A percentile compares a stretch with the other conserved stretches of the same genome.
These are phyloP conservation scores for Fusarium euwallaceae DNA, from an alignment of 2,329 filamentous ascomycete species.

Conservation along the genomic window DNA sequence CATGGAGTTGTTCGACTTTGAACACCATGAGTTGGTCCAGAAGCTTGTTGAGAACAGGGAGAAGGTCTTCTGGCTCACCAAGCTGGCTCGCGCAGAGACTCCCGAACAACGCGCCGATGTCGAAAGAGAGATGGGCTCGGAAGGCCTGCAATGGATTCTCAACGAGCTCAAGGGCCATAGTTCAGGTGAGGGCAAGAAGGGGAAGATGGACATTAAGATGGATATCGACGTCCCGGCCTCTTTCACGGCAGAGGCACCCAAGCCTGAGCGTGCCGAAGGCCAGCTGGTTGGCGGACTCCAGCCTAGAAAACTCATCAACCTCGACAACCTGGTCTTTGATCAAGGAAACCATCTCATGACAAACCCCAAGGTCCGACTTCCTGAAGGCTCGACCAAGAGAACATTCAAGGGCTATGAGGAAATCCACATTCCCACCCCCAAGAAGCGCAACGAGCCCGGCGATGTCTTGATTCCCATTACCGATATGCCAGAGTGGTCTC, in stretches of 20 bases:
- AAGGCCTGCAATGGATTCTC: constrained; percentile 87
- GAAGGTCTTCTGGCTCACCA: constrained; percentile 95
- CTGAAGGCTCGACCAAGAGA: constrained; percentile 93
- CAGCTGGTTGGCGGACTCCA: constrained; percentile 85
- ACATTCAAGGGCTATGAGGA: constrained; percentile 99
- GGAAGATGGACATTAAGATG: constrained; percentile 92
- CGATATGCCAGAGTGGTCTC: constrained; percentile 93
- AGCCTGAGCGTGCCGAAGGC: constrained; percentile 72
- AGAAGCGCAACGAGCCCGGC: constrained; percentile 83
- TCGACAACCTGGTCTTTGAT: constrained; percentile 96
- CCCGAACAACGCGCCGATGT: constrained; percentile 81
- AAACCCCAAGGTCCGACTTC: constrained; percentile 94
- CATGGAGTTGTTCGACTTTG: constrained; percentile 98
- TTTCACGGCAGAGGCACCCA: constrained; percentile 63
- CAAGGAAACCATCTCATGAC: constrained; percentile 99
- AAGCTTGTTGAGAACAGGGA: constrained; percentile 93
- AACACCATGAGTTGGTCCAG: constrained; percentile 92
- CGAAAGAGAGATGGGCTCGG: constrained; percentile 91
- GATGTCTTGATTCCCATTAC: constrained; percentile 87
- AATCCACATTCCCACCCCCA: constrained; percentile 95
- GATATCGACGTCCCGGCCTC: constrained; percentile 83
- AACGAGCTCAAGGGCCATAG: constrained; percentile 87
- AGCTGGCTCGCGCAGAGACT: constrained; percentile 84
- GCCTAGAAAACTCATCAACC: constrained; percentile 88
- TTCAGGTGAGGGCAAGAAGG: constrained; percentile 69